phyloP scores from a whole-genome alignment of 164 flowering plant genomes.

The Pachysandra terminalis region DNA sequence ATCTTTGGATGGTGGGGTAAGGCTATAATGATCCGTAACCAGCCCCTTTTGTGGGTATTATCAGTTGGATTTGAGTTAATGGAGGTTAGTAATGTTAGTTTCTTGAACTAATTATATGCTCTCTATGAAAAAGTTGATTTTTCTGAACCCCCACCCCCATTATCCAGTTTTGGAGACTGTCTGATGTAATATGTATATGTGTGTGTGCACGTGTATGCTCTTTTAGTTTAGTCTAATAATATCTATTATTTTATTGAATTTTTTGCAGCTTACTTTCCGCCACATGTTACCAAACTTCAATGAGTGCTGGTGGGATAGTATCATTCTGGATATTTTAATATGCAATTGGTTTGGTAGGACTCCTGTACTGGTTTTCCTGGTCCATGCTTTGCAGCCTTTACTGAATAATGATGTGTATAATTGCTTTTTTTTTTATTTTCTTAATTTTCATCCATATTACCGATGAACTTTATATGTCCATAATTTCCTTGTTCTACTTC shows the following conservation, averaged over 20 bases:
- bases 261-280: slow-evolving; percentile 87
- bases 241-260: slow-evolving; percentile 2
- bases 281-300: slow-evolving; percentile 99
- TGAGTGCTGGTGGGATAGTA: slow-evolving; percentile 99
- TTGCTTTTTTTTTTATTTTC: too few species aligned
- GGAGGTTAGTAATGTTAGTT: slow-evolving; percentile 88
- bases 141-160: too few species aligned
- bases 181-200: background rate
- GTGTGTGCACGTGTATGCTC: background rate
- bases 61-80: slow-evolving; percentile 95
- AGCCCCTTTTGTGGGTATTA: slow-evolving; percentile 94
- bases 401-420: too few species aligned
- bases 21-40: slow-evolving; percentile 99
- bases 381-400: background rate
- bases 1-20: slow-evolving; percentile 99
- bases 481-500: too few species aligned
- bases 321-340: slow-evolving; percentile 83
- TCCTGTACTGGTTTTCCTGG: background rate
- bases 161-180: background rate
- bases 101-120: slow-evolving; percentile 1
- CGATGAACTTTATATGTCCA: too few species aligned
- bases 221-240: background rate
- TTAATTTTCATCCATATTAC: too few species aligned
- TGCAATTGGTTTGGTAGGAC: slow-evolving; percentile 98
- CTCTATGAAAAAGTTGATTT: background rate